Conservation (phyloP, 208 protist genomes). For the Crithidia bombi region DNA sequence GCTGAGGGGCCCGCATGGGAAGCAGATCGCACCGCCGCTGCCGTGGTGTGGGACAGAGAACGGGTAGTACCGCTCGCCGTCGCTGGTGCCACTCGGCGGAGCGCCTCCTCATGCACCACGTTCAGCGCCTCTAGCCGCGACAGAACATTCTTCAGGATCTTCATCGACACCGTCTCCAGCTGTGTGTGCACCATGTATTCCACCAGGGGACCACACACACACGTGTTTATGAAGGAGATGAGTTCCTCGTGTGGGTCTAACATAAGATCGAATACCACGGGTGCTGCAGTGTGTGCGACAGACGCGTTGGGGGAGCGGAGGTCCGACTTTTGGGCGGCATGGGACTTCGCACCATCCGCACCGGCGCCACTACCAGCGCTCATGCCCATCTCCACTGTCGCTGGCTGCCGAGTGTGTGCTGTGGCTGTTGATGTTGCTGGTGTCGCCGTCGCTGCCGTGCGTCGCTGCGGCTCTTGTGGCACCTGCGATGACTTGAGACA, state of each 20-base stretch:
- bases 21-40: background rate
- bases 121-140: slow-evolving; percentile 48
- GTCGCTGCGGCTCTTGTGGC: background rate
- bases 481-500: slow-evolving; percentile 39
- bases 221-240: slow-evolving; percentile 52
- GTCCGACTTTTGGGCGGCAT: background rate
- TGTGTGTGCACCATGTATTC: slow-evolving; percentile 55
- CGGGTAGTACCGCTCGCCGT: background rate
- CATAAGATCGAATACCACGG: slow-evolving; percentile 44
- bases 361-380: background rate
- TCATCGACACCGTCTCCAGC: slow-evolving; percentile 45
- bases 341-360: background rate
- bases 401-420: background rate
- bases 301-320: slow-evolving; percentile 1
- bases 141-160: slow-evolving; percentile 59
- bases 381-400: background rate
- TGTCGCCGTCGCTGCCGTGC: background rate
- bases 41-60: too few relatives aligned
- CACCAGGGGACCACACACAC: slow-evolving; percentile 58
- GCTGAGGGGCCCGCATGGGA: background rate
- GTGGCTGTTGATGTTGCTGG: background rate
- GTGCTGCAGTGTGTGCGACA: background rate
- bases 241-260: slow-evolving; percentile 36
- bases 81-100: slow-evolving; percentile 17
- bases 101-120: slow-evolving; percentile 47